Conservation (phyloP, 2,329 filamentous ascomycete species). For the Aspergillus ruber region DNA sequence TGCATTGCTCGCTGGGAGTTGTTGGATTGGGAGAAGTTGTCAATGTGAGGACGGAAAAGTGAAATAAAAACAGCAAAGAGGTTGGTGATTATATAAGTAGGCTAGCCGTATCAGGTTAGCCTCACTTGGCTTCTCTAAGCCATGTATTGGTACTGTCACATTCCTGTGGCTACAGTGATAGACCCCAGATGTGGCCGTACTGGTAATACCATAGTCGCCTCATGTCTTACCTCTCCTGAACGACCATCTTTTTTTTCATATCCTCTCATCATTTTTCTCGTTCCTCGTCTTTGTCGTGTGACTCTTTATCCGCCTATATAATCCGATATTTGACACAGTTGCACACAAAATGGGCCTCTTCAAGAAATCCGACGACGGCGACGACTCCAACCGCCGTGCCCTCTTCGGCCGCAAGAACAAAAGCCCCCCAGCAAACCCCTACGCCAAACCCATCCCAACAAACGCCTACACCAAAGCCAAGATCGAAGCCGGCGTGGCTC, state of each 20-base stretch:
- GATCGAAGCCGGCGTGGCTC: constrained; percentile 35
- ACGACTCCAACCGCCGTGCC: constrained; percentile 49
- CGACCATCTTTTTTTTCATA: constrained; percentile 5
- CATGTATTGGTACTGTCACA: background rate
- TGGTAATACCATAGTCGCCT: constrained; percentile 6
- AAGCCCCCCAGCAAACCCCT: constrained; percentile 50
- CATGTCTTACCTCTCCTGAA: constrained; percentile 20
- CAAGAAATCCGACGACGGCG: constrained; percentile 50
- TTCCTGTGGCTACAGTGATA: background rate
- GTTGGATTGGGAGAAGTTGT: no score
- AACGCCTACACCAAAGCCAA: constrained; percentile 52
- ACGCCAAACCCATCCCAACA: constrained; percentile 47
- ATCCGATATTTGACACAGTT: background rate
- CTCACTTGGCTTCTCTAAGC: background rate
- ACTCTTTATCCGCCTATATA: constrained; percentile 3
- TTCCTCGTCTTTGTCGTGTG: constrained; percentile 4
- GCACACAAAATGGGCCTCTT: constrained; percentile 31
- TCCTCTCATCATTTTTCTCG: constrained; percentile 2
- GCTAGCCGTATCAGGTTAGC: background rate
- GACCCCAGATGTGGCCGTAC: constrained; percentile 4
- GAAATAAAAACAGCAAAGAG: background rate
- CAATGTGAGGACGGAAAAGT: background rate
- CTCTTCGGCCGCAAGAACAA: constrained; percentile 56
- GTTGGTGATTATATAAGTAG: background rate
- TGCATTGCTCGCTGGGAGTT: background rate